Conservation (phyloP, 2,329 filamentous ascomycete genomes). For the Xylaria sp. region DNA sequence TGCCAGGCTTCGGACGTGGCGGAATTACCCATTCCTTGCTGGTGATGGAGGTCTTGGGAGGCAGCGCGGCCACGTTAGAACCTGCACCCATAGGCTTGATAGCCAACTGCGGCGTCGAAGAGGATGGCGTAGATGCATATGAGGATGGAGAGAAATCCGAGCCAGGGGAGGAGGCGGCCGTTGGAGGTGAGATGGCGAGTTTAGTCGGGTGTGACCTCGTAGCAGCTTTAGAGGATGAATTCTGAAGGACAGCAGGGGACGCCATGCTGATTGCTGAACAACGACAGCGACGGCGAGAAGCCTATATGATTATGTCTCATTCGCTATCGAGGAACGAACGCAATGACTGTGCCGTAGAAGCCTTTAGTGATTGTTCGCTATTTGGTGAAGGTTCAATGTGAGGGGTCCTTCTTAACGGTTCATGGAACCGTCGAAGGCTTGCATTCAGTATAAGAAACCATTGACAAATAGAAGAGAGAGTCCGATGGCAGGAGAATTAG, state of each 20-base stretch:
- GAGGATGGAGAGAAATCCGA: constrained; percentile 45
- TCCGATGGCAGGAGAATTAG: neutral
- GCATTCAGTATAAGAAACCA: neutral
- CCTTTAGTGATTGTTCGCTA: neutral
- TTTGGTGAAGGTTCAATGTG: neutral
- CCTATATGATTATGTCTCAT: constrained; percentile 10
- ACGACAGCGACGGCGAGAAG: neutral
- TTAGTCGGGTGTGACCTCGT: constrained; percentile 43
- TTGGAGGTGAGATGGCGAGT: constrained; percentile 46
- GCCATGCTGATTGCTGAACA: constrained; percentile 38
- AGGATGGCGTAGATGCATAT: constrained; percentile 43
- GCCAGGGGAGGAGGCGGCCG: constrained; percentile 44
- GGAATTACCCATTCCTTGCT: constrained; percentile 88
- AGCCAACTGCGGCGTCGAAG: constrained; percentile 42
- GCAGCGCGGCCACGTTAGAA: constrained; percentile 57
- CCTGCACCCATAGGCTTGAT: constrained; percentile 43
- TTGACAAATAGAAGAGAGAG: neutral
- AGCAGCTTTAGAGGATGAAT: constrained; percentile 34
- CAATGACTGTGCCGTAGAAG: neutral
- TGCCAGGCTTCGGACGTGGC: constrained; percentile 85
- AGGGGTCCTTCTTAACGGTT: neutral
- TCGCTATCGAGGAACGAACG: neutral
- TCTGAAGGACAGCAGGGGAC: constrained; percentile 37
- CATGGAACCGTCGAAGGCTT: neutral
- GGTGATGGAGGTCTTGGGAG: constrained; percentile 70